These are phyloP conservation scores for Russula earlei DNA, from an alignment of 768 basidiomycete genomes.

Conservation along the genomic window DNA sequence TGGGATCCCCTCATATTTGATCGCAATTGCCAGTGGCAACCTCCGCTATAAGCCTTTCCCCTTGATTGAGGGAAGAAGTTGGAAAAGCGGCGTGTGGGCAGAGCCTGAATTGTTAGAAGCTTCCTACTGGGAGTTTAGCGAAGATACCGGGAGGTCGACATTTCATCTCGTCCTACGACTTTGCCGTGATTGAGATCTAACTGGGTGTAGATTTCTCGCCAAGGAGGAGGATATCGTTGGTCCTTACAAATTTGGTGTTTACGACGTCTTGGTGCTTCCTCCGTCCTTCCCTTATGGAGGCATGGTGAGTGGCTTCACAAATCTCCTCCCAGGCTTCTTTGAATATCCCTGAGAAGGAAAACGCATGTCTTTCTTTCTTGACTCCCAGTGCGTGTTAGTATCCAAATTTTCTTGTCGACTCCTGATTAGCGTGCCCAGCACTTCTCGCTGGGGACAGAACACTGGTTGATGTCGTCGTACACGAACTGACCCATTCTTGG, in stretches of 20 bases:
- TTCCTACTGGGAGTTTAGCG: slow-evolving; percentile 80
- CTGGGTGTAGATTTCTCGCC: slow-evolving; percentile 50
- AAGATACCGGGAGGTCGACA: slow-evolving; percentile 66
- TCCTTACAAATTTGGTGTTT: slow-evolving; percentile 77
- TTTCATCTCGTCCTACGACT: background rate
- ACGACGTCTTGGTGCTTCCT: slow-evolving; percentile 82
- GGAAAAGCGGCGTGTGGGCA: slow-evolving; percentile 85
- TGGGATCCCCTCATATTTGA: slow-evolving; percentile 84
- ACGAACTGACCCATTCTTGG: slow-evolving; percentile 83
- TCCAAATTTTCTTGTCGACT: background rate
- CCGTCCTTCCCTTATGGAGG: slow-evolving; percentile 92
- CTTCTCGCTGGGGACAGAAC: slow-evolving; percentile 81
- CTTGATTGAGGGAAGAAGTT: slow-evolving; percentile 48
- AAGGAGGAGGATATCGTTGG: slow-evolving; percentile 67
- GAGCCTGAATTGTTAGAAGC: slow-evolving; percentile 75
- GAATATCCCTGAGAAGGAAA: slow-evolving; percentile 49
- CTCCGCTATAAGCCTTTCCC: slow-evolving; percentile 63
- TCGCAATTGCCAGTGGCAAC: slow-evolving; percentile 86
- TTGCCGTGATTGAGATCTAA: background rate
- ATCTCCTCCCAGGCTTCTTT: slow-evolving; percentile 1
- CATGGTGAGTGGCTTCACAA: slow-evolving; percentile 42
- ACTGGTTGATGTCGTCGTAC: slow-evolving; percentile 81
- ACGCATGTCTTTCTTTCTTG: slow-evolving; percentile 78
- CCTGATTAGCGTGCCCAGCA: slow-evolving; percentile 32
- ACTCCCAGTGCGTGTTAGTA: slow-evolving; percentile 59